Evolutionary conservation across 306 rosid species (phyloP), one percentile per base, ranked within the genome.

Genomic region (Cicer judaicum): DNA sequence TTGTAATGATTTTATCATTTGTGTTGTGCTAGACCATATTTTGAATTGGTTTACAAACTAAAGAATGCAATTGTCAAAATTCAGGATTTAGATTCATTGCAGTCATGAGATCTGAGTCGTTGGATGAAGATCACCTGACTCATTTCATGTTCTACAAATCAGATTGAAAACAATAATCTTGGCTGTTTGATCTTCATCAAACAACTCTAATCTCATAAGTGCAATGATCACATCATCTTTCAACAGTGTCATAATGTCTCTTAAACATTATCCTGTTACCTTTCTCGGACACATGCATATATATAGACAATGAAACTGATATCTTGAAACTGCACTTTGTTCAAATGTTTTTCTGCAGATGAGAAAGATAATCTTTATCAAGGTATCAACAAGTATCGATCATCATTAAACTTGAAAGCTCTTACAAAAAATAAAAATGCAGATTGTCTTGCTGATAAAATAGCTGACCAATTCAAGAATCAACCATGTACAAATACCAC

Each of bases 401-500:
- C 84, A 42, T 71, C 91, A 59, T 57, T 88, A 72, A 91, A 87
- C 90, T 79, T 91, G 81, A 49, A 85, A 61, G 40, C 84, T 75
- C 84, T 91, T 55, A 40, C 80, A 53, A 87, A 78, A 84, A 89
- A 84, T 7, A 79, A 86, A 13, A 87, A 93, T 57, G 98, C 98
- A 52, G 90, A 78, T 56, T 93, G 97, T 79, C 86, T 93, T 10
- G 98, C 98, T 12, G 86, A 87, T 41, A 52, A 85, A 83, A 73
- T 93, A 15, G 92, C 98, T 49, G 92, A 85, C 38, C 92, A 93
- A 77, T 91, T 93, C 85, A 90, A 89, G 88, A 62, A 81, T 8
- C 89, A 85, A 83, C 90, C 90, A 36, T 91, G 98, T 62, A 91
- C 97, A 70, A 93, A 93, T 85, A 74, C 91, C 55, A 93, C 97